Evolutionary conservation across 257 asterid species (phyloP).

Genomic region (Cruciata laevipes): DNA sequence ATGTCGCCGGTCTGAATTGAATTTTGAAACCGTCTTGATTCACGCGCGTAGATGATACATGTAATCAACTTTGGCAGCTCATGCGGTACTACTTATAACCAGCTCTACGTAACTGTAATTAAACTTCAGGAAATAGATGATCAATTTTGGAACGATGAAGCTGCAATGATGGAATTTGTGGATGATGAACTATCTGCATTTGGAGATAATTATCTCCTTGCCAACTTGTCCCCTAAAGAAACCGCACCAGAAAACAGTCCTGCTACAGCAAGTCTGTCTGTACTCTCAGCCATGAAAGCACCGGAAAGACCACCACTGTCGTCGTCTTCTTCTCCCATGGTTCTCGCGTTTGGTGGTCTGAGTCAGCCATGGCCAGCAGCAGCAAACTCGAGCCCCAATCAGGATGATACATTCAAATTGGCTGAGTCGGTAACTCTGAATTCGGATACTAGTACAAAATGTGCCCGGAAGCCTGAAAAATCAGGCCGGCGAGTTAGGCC

Average conservation of each 20-base stretch:
- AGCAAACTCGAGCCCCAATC: background rate
- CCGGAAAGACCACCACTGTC: background rate
- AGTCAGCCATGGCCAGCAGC: too few species aligned
- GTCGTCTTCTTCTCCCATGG: constrained; percentile 4
- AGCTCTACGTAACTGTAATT: too few species aligned
- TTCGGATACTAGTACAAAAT: background rate
- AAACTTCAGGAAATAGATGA: background rate
- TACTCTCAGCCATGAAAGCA: constrained; percentile 7
- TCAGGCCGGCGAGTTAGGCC: constrained; percentile 28
- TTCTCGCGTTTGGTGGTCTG: background rate
- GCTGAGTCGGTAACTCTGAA: background rate
- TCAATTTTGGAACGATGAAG: background rate
- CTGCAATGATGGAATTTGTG: background rate
- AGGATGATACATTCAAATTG: too few species aligned
- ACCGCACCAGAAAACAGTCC: background rate
- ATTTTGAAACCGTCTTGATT: too few species aligned
- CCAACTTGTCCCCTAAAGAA: background rate
- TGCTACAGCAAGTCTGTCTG: background rate
- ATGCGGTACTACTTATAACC: too few species aligned
- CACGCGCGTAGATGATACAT: too few species aligned
- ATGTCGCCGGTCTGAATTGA: too few species aligned
- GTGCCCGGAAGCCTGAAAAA: constrained; percentile 10
- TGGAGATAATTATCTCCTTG: background rate
- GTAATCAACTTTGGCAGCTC: too few species aligned
- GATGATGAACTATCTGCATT: background rate